These are phyloP conservation scores for Volvox reticuliferus DNA, from an alignment of 139 green algal genomes.

Conservation along the genomic window DNA sequence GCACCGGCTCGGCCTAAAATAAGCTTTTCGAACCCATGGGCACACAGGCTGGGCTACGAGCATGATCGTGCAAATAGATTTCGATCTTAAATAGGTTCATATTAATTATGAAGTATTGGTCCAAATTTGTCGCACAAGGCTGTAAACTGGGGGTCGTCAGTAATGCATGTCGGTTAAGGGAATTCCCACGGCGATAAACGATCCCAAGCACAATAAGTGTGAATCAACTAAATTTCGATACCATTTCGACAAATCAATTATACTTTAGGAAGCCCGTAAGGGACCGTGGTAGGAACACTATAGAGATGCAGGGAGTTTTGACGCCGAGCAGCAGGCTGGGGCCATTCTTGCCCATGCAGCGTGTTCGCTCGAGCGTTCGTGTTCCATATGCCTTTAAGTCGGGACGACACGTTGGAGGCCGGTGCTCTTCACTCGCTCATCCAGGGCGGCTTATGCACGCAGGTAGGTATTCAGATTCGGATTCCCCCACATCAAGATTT, in stretches of 20 bases:
- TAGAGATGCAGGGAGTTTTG: constrained; percentile 9
- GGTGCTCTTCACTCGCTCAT: not conserved
- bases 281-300: not conserved
- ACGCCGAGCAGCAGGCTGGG: not conserved
- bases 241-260: too few relatives aligned
- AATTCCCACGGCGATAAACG: too few relatives aligned
- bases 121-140: not conserved
- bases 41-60: not conserved
- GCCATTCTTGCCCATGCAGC: not conserved
- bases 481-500: not conserved
- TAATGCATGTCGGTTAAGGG: too few relatives aligned
- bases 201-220: too few relatives aligned
- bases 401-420: not conserved
- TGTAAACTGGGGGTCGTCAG: too few relatives aligned
- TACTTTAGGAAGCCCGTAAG: too few relatives aligned
- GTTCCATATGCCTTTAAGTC: not conserved
- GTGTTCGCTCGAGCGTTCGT: not conserved
- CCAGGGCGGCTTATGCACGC: not conserved
- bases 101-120: not conserved
- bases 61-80: not conserved
- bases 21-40: too few relatives aligned
- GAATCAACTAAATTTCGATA: too few relatives aligned
- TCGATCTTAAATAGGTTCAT: not conserved
- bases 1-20: too few relatives aligned
- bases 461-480: not conserved